Evolutionary conservation across 2,329 filamentous ascomycete species (phyloP).

Genomic region (Penicillium brevicompactum): DNA sequence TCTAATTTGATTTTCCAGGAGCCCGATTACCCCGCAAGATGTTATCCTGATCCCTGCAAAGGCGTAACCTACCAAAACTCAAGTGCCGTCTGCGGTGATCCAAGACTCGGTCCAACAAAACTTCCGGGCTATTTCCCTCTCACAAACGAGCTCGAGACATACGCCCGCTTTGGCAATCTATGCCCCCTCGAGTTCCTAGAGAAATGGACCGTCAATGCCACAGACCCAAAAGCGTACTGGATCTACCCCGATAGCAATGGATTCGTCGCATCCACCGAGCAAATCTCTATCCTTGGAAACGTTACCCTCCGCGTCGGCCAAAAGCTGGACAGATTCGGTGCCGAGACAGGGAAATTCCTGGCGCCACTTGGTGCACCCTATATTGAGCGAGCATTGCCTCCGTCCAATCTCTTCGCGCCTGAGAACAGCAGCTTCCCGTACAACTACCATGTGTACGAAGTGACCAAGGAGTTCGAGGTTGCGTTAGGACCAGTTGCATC

Average conservation of each 20-base stretch:
- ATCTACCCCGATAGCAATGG: conserved; percentile 48
- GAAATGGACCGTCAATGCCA: conserved; percentile 13
- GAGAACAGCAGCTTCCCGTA: conserved; percentile 44
- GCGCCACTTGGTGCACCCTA: conserved; percentile 51
- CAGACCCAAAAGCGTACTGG: conserved; percentile 20
- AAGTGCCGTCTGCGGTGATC: conserved; percentile 20
- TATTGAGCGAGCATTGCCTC: conserved; percentile 51
- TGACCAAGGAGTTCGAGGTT: conserved; percentile 44
- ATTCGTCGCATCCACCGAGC: conserved; percentile 41
- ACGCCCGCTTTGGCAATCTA: conserved; percentile 23
- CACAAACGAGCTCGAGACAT: conserved; percentile 18
- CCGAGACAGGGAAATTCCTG: conserved; percentile 48
- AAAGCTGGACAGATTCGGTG: conserved; percentile 54
- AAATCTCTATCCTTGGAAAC: conserved; percentile 44
- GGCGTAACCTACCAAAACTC: conserved; percentile 12
- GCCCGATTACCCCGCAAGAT: conserved; percentile 11
- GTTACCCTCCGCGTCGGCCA: conserved; percentile 44
- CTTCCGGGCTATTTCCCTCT: conserved; percentile 21
- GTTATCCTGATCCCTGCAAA: conserved; percentile 11
- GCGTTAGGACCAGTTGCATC: conserved; percentile 50
- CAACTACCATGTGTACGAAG: conserved; percentile 54
- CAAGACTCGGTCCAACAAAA: conserved; percentile 18
- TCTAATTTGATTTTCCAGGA: conserved; percentile 5
- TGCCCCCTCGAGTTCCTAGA: conserved; percentile 20
- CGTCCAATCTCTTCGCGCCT: conserved; percentile 46